A percentile compares a stretch with the other conserved stretches of the same genome.
Conservation (phyloP, 2,329 filamentous ascomycete species). For the Ceratocystis diversiconidia region DNA sequence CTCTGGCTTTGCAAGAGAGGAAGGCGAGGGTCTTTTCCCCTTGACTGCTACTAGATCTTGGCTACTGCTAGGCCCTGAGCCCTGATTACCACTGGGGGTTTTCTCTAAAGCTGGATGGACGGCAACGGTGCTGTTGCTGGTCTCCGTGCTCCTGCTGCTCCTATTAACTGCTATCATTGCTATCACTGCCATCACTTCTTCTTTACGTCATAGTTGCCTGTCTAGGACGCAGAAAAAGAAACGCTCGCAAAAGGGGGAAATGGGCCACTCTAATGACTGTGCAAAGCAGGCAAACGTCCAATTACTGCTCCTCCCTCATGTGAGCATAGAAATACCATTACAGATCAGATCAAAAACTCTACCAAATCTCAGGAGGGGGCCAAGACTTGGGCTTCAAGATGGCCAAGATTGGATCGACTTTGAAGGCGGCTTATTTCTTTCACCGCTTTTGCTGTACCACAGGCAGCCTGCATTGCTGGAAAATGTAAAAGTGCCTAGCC, state of each 20-base stretch:
- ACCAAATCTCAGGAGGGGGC: no score
- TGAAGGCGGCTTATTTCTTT: no score
- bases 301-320: neutral
- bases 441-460: no score
- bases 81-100: neutral
- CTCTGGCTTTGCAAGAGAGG: neutral
- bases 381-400: no score
- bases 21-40: no score
- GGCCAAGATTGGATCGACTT: no score
- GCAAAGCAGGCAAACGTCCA: neutral
- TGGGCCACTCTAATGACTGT: neutral
- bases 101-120: neutral
- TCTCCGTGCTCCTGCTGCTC: neutral
- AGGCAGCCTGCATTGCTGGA: no score
- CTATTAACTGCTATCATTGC: neutral
- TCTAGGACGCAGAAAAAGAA: neutral
- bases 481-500: no score
- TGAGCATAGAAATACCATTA: neutral
- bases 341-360: neutral
- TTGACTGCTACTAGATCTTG: no score
- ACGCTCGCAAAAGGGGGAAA: neutral
- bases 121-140: neutral
- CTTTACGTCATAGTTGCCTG: conserved; percentile 7
- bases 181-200: neutral
- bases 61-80: neutral